phyloP scores from a whole-genome alignment of 139 green algal genomes.

The Chlamydomonas asymmetrica region DNA sequence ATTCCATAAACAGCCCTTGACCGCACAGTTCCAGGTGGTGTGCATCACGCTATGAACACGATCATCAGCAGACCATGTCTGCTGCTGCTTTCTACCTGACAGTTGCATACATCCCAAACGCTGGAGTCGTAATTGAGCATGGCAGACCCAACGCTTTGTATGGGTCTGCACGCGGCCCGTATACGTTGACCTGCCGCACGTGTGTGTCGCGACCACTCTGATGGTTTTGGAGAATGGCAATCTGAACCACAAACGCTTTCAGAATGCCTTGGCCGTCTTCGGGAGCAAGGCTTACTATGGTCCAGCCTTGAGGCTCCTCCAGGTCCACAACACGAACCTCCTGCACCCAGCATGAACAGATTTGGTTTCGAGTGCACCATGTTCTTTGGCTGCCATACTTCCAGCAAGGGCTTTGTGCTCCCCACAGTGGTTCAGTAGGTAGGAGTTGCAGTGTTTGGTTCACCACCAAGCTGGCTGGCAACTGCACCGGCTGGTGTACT shows the following conservation, averaged over 20 bases:
- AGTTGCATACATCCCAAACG: slow-evolving; percentile 7
- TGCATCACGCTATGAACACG: no score
- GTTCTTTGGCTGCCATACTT: no score
- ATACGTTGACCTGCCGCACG: slow-evolving; percentile 83
- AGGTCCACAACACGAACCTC: slow-evolving; percentile 82
- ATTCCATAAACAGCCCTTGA: no score
- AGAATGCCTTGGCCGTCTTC: slow-evolving; percentile 14
- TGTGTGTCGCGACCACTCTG: slow-evolving; percentile 98
- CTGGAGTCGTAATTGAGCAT: slow-evolving; percentile 3
- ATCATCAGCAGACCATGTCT: no score
- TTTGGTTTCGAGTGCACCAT: no score
- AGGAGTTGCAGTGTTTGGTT: no score
- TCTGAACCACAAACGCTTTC: slow-evolving; percentile 62
- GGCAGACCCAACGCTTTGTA: neutral
- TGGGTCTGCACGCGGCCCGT: slow-evolving; percentile 53
- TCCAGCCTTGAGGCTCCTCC: slow-evolving; percentile 88
- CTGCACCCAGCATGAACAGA: slow-evolving; percentile 39
- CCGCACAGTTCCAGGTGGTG: no score
- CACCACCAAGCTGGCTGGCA: no score
- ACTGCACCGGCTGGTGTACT: no score
- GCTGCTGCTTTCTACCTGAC: no score
- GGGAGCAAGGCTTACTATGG: slow-evolving; percentile 61
- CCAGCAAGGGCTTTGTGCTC: no score
- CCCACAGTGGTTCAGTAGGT: no score
- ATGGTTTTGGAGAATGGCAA: slow-evolving; percentile 90